Base-by-base conservation (phyloP, 2,329 filamentous ascomycete species). In the Colletotrichum limetticola region DNA sequence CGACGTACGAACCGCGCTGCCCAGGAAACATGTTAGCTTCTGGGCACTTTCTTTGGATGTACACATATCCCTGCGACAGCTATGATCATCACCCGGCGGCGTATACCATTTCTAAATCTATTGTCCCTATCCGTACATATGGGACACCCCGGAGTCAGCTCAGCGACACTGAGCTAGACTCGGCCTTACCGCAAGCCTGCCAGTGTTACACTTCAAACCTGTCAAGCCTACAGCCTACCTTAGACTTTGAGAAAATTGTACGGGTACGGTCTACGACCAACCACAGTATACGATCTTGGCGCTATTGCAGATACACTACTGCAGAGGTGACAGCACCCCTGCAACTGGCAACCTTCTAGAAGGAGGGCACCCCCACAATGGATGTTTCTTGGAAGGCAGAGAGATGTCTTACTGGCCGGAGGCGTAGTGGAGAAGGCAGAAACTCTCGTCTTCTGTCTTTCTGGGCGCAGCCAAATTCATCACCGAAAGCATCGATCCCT, bases 41-140 rank as follows among this genome's bases (percentile, higher is more conserved):
- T 72, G 32, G 66, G 70, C 70, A 65, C 26, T 28, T 14, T 72
- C 70, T 72, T 72, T 70, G 66, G 66, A 66, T 24, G 35, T 12
- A 14, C 30, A 11, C 3, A 49, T 24, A 11, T 22, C 64, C 68
- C 35, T 63, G 57, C 64, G 62, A 60, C 56, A 28, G 53, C 59
- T 59, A 37, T 55, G 35, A 59, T 55, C 66, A 28, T 26, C 46
- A 52, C 12, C n/a, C 66, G 24, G 26, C 64, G 57, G 49, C 57
- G 32, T 32, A 56, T 22, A 22, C 26, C 62, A 24, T 30, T 26
- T 32, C 16, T 26, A 24, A 37, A 58, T 30, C 30, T 52, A 30
- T 24, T 26, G 8, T 12, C 28, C 19, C 26, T 28, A 24, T n/a
- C 57, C 42, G 58, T 28, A 53, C 53, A 55, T 56, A 66, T 55